phyloP scores from a whole-genome alignment of 2,329 filamentous ascomycete genomes.

The Colletotrichum cuscutae region DNA sequence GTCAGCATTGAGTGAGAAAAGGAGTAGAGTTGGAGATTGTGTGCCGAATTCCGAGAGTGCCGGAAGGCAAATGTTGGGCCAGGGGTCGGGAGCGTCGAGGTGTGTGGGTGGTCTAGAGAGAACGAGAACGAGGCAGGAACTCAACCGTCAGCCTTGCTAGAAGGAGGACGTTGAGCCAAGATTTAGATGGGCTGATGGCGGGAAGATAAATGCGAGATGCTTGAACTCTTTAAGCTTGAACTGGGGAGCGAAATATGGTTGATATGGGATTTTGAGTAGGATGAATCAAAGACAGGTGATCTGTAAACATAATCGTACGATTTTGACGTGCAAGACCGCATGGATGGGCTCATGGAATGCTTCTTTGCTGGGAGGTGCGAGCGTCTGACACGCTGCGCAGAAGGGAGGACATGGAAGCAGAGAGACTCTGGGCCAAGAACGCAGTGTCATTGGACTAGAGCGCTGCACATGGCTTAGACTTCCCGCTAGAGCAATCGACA shows the following conservation, averaged over 20 bases:
- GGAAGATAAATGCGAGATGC: constrained; percentile 19
- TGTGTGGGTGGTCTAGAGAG: constrained; percentile 3
- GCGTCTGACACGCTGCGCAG: constrained; percentile 20
- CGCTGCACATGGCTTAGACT: constrained; percentile 12
- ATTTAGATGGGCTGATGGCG: constrained; percentile 17
- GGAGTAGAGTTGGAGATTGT: neutral
- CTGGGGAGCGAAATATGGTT: constrained; percentile 25
- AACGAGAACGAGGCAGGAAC: constrained; percentile 23
- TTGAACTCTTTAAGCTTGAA: constrained; percentile 33
- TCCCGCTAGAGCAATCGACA: constrained; percentile 10
- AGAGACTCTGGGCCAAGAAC: neutral
- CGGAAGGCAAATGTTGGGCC: neutral
- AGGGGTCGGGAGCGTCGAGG: neutral
- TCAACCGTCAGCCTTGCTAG: constrained; percentile 29
- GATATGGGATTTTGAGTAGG: constrained; percentile 11
- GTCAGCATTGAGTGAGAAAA: neutral
- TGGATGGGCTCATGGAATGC: constrained; percentile 32
- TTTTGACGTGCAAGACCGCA: constrained; percentile 26
- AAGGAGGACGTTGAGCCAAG: constrained; percentile 27
- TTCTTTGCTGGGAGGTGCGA: constrained; percentile 28
- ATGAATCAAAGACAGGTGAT: constrained; percentile 35
- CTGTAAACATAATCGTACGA: constrained; percentile 36
- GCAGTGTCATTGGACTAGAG: constrained; percentile 12
- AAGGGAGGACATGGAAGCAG: constrained; percentile 9
- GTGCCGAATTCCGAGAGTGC: constrained; percentile 25